Conservation (phyloP, 2,329 filamentous ascomycete genomes). For the Monilinia polystroma region DNA sequence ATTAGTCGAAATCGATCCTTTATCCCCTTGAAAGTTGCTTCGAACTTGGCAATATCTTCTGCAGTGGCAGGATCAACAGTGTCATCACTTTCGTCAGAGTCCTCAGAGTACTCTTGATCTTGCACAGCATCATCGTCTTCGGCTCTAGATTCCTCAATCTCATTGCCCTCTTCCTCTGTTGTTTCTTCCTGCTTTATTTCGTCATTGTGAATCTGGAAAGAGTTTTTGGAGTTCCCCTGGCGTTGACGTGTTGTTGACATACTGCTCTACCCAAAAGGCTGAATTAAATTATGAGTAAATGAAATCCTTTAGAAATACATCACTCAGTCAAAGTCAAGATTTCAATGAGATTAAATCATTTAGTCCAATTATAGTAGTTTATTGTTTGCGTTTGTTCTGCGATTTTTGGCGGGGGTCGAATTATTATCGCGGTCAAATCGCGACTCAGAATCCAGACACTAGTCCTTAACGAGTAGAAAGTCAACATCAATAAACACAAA, state of each 20-base stretch:
- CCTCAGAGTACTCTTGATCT: slow-evolving; percentile 47
- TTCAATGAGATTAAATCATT: slow-evolving; percentile 1
- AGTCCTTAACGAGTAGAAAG: slow-evolving; percentile 14
- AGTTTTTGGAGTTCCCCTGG: slow-evolving; percentile 34
- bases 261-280: slow-evolving; percentile 18
- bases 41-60: slow-evolving; percentile 84
- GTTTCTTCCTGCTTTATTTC: slow-evolving; percentile 40
- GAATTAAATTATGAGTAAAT: slow-evolving; percentile 22
- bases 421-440: slow-evolving; percentile 20
- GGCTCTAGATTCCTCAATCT: slow-evolving; percentile 36
- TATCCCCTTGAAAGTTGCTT: slow-evolving; percentile 80
- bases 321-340: background rate
- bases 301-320: slow-evolving; percentile 15
- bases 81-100: slow-evolving; percentile 58
- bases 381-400: background rate
- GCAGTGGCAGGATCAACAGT: slow-evolving; percentile 66
- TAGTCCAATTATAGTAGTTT: background rate
- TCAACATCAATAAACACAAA: slow-evolving; percentile 24
- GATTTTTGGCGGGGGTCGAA: slow-evolving; percentile 21
- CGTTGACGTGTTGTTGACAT: slow-evolving; percentile 39
- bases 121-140: slow-evolving; percentile 34
- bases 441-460: slow-evolving; percentile 4
- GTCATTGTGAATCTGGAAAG: slow-evolving; percentile 44
- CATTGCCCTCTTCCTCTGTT: slow-evolving; percentile 41
- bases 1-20: slow-evolving; percentile 82